phyloP scores from a whole-genome alignment of 495 filamentous ascomycete genomes.

The Penicillium paxilli region DNA sequence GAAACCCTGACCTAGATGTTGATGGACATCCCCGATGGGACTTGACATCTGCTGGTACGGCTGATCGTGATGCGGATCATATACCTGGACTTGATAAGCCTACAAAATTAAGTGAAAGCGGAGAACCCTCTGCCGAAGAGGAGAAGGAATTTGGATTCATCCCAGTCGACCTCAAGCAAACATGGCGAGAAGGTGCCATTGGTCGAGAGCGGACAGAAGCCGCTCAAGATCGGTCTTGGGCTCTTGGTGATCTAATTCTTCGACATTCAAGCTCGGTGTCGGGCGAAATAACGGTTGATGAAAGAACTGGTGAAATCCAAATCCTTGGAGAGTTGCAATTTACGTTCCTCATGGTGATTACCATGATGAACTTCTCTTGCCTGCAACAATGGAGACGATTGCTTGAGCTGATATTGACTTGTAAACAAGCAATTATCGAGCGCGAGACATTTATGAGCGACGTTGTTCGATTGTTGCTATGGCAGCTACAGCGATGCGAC shows the following conservation, averaged over 20 bases:
- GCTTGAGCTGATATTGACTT: conserved; percentile 69
- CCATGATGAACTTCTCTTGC: conserved; percentile 81
- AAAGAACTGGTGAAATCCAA: conserved; percentile 36
- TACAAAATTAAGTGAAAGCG: not conserved
- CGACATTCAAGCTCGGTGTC: conserved; percentile 20
- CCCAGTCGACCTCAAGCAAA: conserved; percentile 54
- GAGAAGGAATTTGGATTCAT: conserved; percentile 49
- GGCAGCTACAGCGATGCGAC: conserved; percentile 71
- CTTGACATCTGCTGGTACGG: conserved; percentile 49
- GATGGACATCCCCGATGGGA: conserved; percentile 43
- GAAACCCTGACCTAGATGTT: conserved; percentile 34
- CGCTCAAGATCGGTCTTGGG: conserved; percentile 71
- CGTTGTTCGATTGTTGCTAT: conserved; percentile 61
- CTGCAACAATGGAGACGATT: conserved; percentile 87
- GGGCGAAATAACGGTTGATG: conserved; percentile 15
- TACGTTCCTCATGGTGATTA: conserved; percentile 76
- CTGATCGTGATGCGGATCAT: conserved; percentile 45
- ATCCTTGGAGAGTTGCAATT: conserved; percentile 88
- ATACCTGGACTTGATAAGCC: conserved; percentile 48
- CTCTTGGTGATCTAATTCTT: conserved; percentile 55
- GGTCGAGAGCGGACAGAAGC: conserved; percentile 72
- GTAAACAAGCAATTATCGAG: conserved; percentile 56
- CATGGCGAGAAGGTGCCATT: conserved; percentile 67
- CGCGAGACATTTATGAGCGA: conserved; percentile 58
- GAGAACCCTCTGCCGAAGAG: conserved; percentile 15